Base-by-base conservation (phyloP, 192 early-diverging fungal species). In the Linnemannia hyalina region DNA sequence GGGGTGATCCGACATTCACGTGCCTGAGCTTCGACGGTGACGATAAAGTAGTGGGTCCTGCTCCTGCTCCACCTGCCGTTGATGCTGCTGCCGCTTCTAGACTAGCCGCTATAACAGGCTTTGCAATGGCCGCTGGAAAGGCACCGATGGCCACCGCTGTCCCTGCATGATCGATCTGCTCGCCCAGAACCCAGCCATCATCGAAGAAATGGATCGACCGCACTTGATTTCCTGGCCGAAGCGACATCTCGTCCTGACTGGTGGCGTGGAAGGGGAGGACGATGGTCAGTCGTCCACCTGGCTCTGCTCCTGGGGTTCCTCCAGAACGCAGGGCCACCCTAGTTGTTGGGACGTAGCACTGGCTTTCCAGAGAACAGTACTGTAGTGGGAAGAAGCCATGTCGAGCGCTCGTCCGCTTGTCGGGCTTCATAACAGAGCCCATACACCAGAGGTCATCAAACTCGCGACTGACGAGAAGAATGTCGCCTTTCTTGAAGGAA, bases 341-440 rank as follows among this genome's bases (percentile, higher is more conserved):
- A 9, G 75, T 49, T 29, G 80, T 35, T 11, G 84, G 84, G 15
- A 81, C 46, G 57, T 86, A 86, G 47, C 84, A 86, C 23, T 81
- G 79, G 20, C 79, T 86, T 40, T 86, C 84, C 3, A 80, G 29
- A 18, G 84, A 86, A 29, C 84, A 86, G 70, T 81, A 86, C 42
- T 80, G 84, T 20, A 86, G 54, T 29, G 84, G 84, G 20, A 86
- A 86, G 46, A 86, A 86, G 26, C 84, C 84, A 68, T 86, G 84
- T 32, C 84, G 38, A 2, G 84, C 78, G 29, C 84, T 86, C 11
- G 84, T 75, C 36, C 84, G 55, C 35, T 77, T 86, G 36, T 86
- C 84, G 0, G 78, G 80, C 40, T 76, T 77, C 84, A 86, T 86
- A 22, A 86, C 80, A 0, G 84, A 81, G n/a, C 84, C 84, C 41